Percentiles rank a stretch among this genome's conserved stretches.
These are phyloP conservation scores for Chlorella sp. DNA, from an alignment of 139 green algal species.

Conservation along the genomic window DNA sequence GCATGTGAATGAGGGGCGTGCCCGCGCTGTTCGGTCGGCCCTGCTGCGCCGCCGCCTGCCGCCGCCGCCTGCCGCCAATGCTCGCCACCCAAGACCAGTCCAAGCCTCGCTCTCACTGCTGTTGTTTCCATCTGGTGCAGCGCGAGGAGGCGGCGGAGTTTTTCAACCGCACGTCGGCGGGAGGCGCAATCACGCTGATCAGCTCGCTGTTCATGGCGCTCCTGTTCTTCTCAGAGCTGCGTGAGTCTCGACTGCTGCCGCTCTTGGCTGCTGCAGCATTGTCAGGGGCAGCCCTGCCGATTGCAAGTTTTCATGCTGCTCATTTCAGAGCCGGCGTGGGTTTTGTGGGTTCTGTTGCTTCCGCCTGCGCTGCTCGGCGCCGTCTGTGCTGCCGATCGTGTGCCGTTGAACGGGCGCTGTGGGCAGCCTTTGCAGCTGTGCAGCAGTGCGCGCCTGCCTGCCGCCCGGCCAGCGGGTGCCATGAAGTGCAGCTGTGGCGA, in stretches of 20 bases:
- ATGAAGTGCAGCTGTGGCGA: too few species aligned
- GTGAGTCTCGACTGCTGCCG: conserved; percentile 57
- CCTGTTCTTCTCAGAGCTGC: conserved; percentile 92
- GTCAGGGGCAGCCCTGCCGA: too few species aligned
- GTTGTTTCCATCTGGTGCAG: background rate
- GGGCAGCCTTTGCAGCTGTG: background rate
- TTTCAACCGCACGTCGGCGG: conserved; percentile 83
- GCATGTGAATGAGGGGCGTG: background rate
- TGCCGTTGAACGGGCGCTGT: background rate
- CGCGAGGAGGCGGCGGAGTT: conserved; percentile 91
- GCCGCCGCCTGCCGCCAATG: background rate
- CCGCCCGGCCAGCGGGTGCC: background rate
- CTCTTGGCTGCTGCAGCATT: background rate
- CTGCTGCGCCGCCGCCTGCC: background rate
- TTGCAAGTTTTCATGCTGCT: too few species aligned
- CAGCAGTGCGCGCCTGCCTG: background rate
- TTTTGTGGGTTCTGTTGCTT: too few species aligned
- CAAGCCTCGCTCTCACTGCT: too few species aligned
- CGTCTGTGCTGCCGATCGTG: too few species aligned
- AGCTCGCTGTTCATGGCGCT: conserved; percentile 87
- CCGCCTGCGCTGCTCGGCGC: too few species aligned
- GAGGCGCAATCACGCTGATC: conserved; percentile 94
- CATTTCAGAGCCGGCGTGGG: too few species aligned
- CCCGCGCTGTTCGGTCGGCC: background rate
- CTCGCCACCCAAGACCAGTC: too few species aligned